These are phyloP conservation scores for Phycomyces blakesleeanus DNA, from an alignment of 192 early-diverging fungal species.

Conservation along the genomic window DNA sequence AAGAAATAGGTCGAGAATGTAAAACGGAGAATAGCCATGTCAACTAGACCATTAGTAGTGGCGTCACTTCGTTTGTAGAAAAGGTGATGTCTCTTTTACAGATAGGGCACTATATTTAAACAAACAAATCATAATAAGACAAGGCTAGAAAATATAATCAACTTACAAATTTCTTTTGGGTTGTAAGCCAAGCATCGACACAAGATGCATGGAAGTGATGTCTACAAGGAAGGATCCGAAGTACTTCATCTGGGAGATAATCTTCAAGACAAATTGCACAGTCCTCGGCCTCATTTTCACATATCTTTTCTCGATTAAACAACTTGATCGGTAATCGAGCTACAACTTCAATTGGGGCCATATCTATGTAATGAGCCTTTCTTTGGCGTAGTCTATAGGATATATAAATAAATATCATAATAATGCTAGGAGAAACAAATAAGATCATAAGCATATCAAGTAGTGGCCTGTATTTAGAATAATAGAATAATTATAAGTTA, in stretches of 20 bases:
- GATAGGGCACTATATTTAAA: slow-evolving; percentile 27
- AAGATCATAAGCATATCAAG: slow-evolving; percentile 78
- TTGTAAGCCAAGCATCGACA: slow-evolving; percentile 90
- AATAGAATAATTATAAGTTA: not conserved
- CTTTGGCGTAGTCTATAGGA: slow-evolving; percentile 65
- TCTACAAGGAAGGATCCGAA: slow-evolving; percentile 79
- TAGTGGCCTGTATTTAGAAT: slow-evolving; percentile 50
- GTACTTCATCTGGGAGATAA: slow-evolving; percentile 72
- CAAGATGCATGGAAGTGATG: slow-evolving; percentile 89
- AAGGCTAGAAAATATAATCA: not conserved
- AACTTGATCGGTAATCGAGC: slow-evolving; percentile 64
- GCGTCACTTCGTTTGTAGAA: slow-evolving; percentile 2
- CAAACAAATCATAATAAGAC: not conserved
- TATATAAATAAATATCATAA: slow-evolving; percentile 70
- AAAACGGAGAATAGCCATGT: not conserved
- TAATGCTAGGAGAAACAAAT: slow-evolving; percentile 70
- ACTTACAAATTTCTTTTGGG: slow-evolving; percentile 84
- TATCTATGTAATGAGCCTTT: slow-evolving; percentile 61
- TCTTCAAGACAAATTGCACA: slow-evolving; percentile 96
- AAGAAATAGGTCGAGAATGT: not conserved
- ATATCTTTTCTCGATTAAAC: slow-evolving; percentile 55
- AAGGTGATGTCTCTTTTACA: slow-evolving; percentile 29
- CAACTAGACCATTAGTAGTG: not conserved
- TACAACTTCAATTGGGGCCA: slow-evolving; percentile 71
- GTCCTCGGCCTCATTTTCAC: slow-evolving; percentile 73